Evolutionary conservation across 208 protist genomes (phyloP).

Genomic region (Acanthamoeba castellanii): DNA sequence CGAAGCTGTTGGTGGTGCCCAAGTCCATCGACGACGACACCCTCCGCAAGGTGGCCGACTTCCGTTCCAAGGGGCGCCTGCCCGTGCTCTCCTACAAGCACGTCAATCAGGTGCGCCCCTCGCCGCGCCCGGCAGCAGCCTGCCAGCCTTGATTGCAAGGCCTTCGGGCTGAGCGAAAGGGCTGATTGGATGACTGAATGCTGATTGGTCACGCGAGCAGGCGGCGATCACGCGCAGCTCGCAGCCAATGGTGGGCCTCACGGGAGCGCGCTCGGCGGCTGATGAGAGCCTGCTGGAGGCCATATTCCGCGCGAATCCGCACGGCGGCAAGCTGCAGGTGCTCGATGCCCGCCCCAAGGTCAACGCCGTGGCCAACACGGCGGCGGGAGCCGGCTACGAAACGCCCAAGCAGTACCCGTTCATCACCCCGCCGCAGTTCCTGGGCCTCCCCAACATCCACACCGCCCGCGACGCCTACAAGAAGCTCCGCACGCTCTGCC

Average conservation of each 20-base stretch:
- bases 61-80: not conserved
- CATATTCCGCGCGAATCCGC: not conserved
- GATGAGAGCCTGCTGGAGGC: constrained; percentile 62
- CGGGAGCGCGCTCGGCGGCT: not conserved
- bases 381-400: constrained; percentile 87
- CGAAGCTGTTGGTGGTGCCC: not conserved
- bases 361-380: constrained; percentile 89
- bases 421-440: too few relatives aligned
- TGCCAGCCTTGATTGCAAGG: too few relatives aligned
- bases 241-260: constrained; percentile 88
- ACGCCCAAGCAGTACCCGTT: too few relatives aligned
- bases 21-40: not conserved
- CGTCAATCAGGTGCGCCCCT: too few relatives aligned
- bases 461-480: not conserved
- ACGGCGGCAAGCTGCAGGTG: constrained; percentile 82
- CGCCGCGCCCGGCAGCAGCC: too few relatives aligned
- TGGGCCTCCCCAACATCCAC: not conserved
- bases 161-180: too few relatives aligned
- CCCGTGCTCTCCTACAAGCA: too few relatives aligned
- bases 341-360: constrained; percentile 90
- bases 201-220: not conserved
- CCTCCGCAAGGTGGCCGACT: not conserved
- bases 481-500: not conserved
- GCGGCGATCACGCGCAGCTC: constrained; percentile 88
- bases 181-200: too few relatives aligned